Base-by-base conservation (phyloP, 129 eudicot species). In the Flaveria sonorensis region DNA sequence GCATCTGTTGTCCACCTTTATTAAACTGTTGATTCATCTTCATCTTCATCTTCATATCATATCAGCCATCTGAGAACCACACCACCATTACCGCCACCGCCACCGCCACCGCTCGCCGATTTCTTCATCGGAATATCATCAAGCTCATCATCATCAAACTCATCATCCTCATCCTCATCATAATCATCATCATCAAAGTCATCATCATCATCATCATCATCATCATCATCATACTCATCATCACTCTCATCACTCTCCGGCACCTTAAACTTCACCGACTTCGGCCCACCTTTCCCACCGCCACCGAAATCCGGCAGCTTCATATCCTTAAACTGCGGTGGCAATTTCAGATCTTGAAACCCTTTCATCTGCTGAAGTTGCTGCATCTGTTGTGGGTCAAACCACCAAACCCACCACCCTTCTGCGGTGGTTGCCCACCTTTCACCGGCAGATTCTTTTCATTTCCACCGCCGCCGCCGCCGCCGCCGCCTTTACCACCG, bases 31-130 rank as follows among this genome's bases (percentile, higher is more conserved):
- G 82, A 63, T 83, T 80, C 96, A 90, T 80, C 90, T 32, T 80
- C 96, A 90, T 80, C 90, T 28, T 28, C 32, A 28, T 28, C 32
- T 84, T 84, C 96, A 86, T 76, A 86, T 84, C 96, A 86, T 76
- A 65, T 83, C 83, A 18, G 84, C 85, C 84, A 83, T 81, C 73
- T 79, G 83, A 32, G 53, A 43, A 2, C 83, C 85, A 65, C 83
- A 65, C 83, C 87, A 4, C 84, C 88, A 15, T 52, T 72, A 7
- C 82, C 87, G n/a, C 53, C 76, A 3, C 83, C 87, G 6, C 55
- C 77, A 24, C 55, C 77, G 20, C 72, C 40, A 0, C 32, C 74
- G 78, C n/a, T 55, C 43, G 26, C 26, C 16, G 87, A 83, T 48
- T 86, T 86, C 87, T 77, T 82, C 55, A 47, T 20, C 0, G 66